These are phyloP conservation scores for Chlorella sp. DNA, from an alignment of 139 green algal genomes.

Conservation along the genomic window DNA sequence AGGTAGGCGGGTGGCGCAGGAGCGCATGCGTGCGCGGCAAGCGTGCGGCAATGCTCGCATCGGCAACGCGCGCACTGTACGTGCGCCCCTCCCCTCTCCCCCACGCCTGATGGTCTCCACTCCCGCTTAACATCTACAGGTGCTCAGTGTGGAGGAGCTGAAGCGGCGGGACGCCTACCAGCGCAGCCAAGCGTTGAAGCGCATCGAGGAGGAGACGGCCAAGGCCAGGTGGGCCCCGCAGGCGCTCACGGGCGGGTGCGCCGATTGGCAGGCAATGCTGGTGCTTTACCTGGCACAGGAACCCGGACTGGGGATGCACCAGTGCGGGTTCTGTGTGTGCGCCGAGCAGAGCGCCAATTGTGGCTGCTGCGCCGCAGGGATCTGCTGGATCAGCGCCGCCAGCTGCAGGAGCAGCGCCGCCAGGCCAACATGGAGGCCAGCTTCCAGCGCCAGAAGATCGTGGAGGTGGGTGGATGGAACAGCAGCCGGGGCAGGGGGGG, in stretches of 20 bases:
- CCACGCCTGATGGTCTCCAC: neutral
- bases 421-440: conserved; percentile 77
- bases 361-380: conserved; percentile 37
- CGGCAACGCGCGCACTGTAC: no score
- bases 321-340: no score
- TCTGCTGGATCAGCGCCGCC: conserved; percentile 50
- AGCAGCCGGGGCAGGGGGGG: neutral
- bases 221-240: no score
- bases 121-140: no score
- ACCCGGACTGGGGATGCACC: no score
- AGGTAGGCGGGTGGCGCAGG: conserved; percentile 12
- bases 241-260: no score
- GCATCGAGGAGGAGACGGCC: conserved; percentile 53
- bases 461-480: neutral
- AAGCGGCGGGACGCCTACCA: conserved; percentile 49
- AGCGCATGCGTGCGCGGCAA: neutral
- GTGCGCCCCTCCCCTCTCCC: neutral
- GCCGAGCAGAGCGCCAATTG: no score
- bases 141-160: conserved; percentile 67
- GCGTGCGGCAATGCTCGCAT: no score
- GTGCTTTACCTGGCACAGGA: no score
- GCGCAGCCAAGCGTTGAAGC: conserved; percentile 15
- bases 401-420: conserved; percentile 71
- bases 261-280: no score
- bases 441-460: conserved; percentile 71